Conservation (phyloP, 2,329 filamentous ascomycete genomes). For the Colletotrichum scovillei region DNA sequence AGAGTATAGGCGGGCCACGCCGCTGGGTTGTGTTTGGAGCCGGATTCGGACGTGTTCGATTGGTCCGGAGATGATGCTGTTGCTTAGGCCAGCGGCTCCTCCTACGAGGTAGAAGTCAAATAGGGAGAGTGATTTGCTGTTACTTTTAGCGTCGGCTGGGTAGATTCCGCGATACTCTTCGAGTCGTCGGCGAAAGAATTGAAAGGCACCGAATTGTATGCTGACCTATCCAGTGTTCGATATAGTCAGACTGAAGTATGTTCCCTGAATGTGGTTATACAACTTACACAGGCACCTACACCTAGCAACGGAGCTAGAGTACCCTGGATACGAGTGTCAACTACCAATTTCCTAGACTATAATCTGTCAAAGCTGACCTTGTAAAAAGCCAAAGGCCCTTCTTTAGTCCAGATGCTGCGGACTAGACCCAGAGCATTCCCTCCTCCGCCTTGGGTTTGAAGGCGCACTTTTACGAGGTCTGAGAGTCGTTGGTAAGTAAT, state of each 20-base stretch:
- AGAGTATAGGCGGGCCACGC: no score
- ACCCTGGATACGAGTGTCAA: background rate
- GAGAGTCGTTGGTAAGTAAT: background rate
- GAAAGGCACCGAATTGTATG: background rate
- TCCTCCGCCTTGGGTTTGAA: background rate
- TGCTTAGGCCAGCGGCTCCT: no score
- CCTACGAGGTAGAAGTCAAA: no score
- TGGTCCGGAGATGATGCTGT: no score
- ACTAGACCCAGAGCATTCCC: background rate
- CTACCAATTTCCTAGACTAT: background rate
- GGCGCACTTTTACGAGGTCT: background rate
- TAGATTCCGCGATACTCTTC: no score
- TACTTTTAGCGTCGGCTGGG: no score
- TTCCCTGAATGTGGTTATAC: background rate
- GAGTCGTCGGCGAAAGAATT: no score
- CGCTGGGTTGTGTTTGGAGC: no score
- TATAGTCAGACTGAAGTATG: background rate
- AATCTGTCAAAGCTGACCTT: background rate
- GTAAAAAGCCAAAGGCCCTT: background rate
- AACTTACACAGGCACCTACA: background rate
- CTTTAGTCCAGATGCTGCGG: background rate
- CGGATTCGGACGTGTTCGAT: no score
- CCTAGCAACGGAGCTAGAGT: background rate
- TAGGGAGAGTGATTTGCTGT: no score
- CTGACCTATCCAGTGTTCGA: background rate